Percentiles rank a stretch among this genome's conserved stretches.
phyloP scores from a whole-genome alignment of 2,329 filamentous ascomycete species.

The Diaporthe batatas region DNA sequence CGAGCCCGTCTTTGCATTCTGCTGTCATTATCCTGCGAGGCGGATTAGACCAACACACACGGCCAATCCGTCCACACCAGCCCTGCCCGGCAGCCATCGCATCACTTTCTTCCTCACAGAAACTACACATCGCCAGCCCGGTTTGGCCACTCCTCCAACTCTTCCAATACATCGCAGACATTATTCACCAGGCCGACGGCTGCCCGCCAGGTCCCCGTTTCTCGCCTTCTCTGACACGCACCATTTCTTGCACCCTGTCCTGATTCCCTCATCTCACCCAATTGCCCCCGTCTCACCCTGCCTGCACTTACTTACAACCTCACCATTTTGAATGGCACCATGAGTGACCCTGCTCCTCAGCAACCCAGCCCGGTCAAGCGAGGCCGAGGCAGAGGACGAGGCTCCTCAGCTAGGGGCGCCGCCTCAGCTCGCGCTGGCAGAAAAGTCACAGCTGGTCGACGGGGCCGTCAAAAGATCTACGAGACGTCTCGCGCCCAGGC shows the following conservation, averaged over 20 bases:
- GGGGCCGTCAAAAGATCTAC: constrained; percentile 69
- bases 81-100: constrained; percentile 31
- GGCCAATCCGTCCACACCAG: constrained; percentile 36
- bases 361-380: constrained; percentile 43
- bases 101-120: constrained; percentile 32
- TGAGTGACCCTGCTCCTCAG: constrained; percentile 42
- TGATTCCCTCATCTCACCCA: constrained; percentile 19
- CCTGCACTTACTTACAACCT: constrained; percentile 34
- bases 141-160: neutral
- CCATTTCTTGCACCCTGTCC: constrained; percentile 28
- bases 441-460: constrained; percentile 40
- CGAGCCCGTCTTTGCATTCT: constrained; percentile 26
- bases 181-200: neutral
- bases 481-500: constrained; percentile 67
- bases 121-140: constrained; percentile 28
- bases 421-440: constrained; percentile 40
- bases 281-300: constrained; percentile 30
- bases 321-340: constrained; percentile 42
- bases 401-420: constrained; percentile 36
- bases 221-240: constrained; percentile 24
- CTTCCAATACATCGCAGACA: neutral
- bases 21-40: constrained; percentile 24
- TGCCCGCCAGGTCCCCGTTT: neutral
- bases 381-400: constrained; percentile 40
- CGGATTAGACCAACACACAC: constrained; percentile 35